phyloP scores from a whole-genome alignment of 2,329 filamentous ascomycete species.

The Ophiocordyceps camponoti-floridani region DNA sequence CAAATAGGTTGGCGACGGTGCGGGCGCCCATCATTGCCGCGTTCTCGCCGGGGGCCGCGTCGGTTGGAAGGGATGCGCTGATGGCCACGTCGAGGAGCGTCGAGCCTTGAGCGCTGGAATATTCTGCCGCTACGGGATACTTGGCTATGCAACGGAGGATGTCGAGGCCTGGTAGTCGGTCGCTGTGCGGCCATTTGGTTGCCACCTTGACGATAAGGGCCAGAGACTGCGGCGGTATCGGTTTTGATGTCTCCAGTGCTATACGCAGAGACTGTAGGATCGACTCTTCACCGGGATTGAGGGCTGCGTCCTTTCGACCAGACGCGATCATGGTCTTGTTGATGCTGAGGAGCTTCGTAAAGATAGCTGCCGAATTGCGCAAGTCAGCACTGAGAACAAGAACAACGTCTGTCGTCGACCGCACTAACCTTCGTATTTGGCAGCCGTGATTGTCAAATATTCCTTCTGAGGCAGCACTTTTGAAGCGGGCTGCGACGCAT shows the following conservation, averaged over 20 bases:
- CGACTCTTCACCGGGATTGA: constrained; percentile 55
- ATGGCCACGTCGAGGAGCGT: constrained; percentile 42
- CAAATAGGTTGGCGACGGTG: constrained; percentile 69
- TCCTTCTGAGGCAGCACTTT: constrained; percentile 54
- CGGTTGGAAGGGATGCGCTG: constrained; percentile 21
- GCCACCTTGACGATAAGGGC: constrained; percentile 53
- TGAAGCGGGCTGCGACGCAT: constrained; percentile 26
- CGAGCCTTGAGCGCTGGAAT: constrained; percentile 29
- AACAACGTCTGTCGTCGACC: no score
- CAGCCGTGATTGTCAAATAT: constrained; percentile 60
- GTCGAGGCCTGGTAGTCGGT: constrained; percentile 71
- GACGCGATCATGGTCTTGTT: constrained; percentile 56
- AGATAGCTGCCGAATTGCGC: constrained; percentile 34
- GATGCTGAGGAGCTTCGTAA: constrained; percentile 58
- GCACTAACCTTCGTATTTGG: constrained; percentile 41
- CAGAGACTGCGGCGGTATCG: constrained; percentile 32
- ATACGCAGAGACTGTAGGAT: constrained; percentile 41
- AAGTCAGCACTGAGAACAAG: not conserved
- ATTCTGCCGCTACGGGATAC: constrained; percentile 46
- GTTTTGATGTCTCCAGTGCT: constrained; percentile 41
- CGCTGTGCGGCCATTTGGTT: constrained; percentile 62
- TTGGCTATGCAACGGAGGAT: constrained; percentile 68
- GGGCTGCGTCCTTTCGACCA: constrained; percentile 53
- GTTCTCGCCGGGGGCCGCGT: constrained; percentile 50
- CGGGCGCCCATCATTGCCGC: constrained; percentile 77